Base-by-base conservation (phyloP, 768 basidiomycete genomes). In the Serendipita vermifera region DNA sequence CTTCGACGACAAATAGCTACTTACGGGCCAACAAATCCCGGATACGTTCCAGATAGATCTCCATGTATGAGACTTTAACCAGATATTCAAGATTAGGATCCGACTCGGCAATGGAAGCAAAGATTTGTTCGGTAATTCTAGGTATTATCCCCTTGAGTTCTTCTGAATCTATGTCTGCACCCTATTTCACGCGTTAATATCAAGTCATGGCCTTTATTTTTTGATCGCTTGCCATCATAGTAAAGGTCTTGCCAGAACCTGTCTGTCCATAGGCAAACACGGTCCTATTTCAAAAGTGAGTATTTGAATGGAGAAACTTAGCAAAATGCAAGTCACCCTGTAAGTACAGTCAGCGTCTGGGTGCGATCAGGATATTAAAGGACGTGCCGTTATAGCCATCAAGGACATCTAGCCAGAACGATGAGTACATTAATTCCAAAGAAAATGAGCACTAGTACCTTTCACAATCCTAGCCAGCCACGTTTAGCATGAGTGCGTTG, bases 31-130 rank as follows among this genome's bases (percentile, higher is more conserved):
- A 77, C 56, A 99, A 72, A 76, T 99, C 96, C 54, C 93, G 79
- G 62, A 99, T 90, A 60, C 85, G 81, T 70, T 99, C 96, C 59
- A 98, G 77, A 70, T 99, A 99, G 58, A 99, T 98, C 73, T 99
- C 96, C 94, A 99, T 97, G 70, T 98, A 99, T 33, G 91, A 96
- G 54, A 97, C 96, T 72, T 99, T 99, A 68, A 99, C 96, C 61
- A 97, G 82, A 69, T 99, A 99, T 70, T 99, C 96, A 57, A 99
- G 73, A 68, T 90, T 89, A 33, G 87, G 79, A 62, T 97, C 94
- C 56, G 92, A 94, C 65, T 91, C 83, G 57, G 96, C 84, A 66
- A 99, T 99, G 51, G 91, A 91, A 61, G 92, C 87, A 70, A 99
- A 99, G 66, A 99, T 96, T 69, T 99, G 96, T 68, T 99, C 93